A percentile compares a stretch with the other conserved stretches of the same genome.
These are phyloP conservation scores for Citrullus mucosospermus DNA, from an alignment of 306 rosid species.

Conservation along the genomic window DNA sequence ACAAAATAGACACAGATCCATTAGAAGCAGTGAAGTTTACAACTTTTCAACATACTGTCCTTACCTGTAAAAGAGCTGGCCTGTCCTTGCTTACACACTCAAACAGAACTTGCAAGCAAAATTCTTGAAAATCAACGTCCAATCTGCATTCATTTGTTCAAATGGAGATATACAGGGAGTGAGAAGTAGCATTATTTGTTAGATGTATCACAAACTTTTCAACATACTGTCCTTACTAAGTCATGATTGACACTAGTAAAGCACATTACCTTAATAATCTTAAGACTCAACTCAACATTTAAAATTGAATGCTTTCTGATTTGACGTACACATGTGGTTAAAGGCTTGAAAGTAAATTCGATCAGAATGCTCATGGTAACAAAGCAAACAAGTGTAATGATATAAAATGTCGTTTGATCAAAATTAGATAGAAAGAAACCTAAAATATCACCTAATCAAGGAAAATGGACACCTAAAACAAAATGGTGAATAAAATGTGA, in stretches of 20 bases:
- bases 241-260: too few relatives aligned
- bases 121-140: slow-evolving; percentile 85
- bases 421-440: neutral
- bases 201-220: too few relatives aligned
- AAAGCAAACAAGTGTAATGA: neutral
- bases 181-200: too few relatives aligned
- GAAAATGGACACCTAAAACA: neutral
- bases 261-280: too few relatives aligned
- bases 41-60: neutral
- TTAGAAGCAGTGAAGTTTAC: slow-evolving; percentile 1
- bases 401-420: neutral
- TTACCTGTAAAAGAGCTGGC: slow-evolving; percentile 92
- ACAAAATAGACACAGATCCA: neutral
- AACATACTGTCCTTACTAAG: too few relatives aligned
- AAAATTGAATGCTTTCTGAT: neutral
- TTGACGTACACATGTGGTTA: neutral
- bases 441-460: neutral
- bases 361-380: neutral
- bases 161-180: too few relatives aligned
- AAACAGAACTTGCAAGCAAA: slow-evolving; percentile 95
- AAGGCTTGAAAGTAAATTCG: neutral
- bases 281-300: neutral
- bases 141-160: slow-evolving; percentile 38
- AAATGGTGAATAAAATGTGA: neutral
- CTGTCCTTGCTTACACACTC: slow-evolving; percentile 98